Percentiles rank a stretch among this genome's conserved stretches.
Evolutionary conservation across 83 land plant species (phyloP).

Genomic region (Thuja plicata): DNA sequence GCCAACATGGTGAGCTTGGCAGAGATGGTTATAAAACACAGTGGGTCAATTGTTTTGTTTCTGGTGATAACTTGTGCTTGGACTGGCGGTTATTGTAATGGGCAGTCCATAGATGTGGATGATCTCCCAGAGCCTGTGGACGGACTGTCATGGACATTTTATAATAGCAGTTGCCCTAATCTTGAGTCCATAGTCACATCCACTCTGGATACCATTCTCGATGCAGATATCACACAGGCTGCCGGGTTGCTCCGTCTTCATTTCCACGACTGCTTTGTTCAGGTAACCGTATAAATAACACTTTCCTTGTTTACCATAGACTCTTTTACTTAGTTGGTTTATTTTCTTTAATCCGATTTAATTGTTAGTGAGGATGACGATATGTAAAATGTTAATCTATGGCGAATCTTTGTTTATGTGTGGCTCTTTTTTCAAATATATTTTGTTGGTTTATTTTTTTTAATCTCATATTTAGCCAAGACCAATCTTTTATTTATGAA

Average conservation of each 20-base stretch:
- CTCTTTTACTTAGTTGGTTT: too few species aligned
- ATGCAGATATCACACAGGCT: not conserved
- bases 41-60: not conserved
- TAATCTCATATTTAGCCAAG: too few species aligned
- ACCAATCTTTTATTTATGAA: too few species aligned
- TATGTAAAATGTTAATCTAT: too few species aligned
- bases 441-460: too few species aligned
- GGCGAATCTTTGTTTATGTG: too few species aligned
- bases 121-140: not conserved
- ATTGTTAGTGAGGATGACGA: too few species aligned
- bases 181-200: not conserved
- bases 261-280: slow-evolving; percentile 10
- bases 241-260: not conserved
- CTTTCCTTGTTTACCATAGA: too few species aligned
- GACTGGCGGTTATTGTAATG: not conserved
- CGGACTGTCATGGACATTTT: slow-evolving; percentile 7
- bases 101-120: not conserved
- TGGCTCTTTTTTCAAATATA: too few species aligned
- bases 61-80: not conserved
- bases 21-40: not conserved
- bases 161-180: not conserved
- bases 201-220: not conserved
- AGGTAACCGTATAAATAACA: not conserved
- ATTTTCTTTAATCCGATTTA: too few species aligned
- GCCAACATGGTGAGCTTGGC: not conserved